phyloP scores from a whole-genome alignment of 1,284 basidiomycete genomes.

The Paramarasmius palmivorus region DNA sequence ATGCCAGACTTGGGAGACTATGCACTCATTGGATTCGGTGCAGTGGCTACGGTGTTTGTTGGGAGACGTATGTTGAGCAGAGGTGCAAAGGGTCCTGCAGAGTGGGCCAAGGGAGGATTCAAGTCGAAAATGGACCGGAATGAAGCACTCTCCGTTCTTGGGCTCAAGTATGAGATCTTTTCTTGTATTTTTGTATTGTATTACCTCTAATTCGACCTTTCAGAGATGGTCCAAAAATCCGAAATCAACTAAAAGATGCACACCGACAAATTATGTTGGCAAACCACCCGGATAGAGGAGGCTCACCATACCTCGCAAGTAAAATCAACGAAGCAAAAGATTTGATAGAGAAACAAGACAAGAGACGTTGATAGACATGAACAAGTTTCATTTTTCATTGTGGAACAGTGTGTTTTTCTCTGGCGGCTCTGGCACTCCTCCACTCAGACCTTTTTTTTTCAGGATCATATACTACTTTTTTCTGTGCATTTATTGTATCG shows the following conservation, averaged over 20 bases:
- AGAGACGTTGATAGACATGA: neutral
- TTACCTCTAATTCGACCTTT: conserved; percentile 5
- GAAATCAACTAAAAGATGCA: conserved; percentile 82
- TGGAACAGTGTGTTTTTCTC: neutral
- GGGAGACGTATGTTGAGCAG: conserved; percentile 70
- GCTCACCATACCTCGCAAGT: conserved; percentile 95
- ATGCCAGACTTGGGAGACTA: conserved; percentile 63
- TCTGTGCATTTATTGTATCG: too few species aligned
- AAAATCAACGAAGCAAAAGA: conserved; percentile 97
- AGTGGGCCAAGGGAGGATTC: conserved; percentile 95
- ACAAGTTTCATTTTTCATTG: neutral
- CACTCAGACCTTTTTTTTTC: too few species aligned
- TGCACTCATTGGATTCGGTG: conserved; percentile 74
- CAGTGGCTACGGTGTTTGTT: conserved; percentile 80
- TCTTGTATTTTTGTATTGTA: neutral
- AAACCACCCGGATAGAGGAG: conserved; percentile 96
- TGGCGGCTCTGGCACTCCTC: too few species aligned
- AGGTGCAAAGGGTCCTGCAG: conserved; percentile 61
- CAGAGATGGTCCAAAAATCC: conserved; percentile 76
- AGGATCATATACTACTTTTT: too few species aligned
- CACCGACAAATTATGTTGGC: conserved; percentile 92
- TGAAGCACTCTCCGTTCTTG: conserved; percentile 90
- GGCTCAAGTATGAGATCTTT: conserved; percentile 73
- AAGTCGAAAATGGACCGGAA: conserved; percentile 95
- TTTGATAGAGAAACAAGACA: conserved; percentile 60